These are phyloP conservation scores for Agrocybe praecox DNA, from an alignment of 768 basidiomycete genomes.

Conservation along the genomic window DNA sequence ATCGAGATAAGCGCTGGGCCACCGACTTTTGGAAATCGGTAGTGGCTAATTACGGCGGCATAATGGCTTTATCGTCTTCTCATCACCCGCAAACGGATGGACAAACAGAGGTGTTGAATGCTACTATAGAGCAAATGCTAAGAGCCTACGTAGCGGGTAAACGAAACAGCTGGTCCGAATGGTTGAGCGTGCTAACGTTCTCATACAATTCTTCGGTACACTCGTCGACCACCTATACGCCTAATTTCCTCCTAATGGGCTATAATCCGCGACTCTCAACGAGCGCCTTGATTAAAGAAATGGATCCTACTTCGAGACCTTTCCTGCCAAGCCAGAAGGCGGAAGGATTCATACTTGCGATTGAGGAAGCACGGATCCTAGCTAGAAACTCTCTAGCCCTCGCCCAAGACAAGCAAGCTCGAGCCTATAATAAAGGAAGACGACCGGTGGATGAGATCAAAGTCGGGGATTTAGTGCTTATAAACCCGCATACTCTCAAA, in stretches of 20 bases:
- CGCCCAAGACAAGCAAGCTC: slow-evolving; percentile 11
- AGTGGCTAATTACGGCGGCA: slow-evolving; percentile 25
- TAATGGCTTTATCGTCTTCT: slow-evolving; percentile 23
- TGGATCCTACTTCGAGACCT: not conserved
- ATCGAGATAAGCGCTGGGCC: slow-evolving; percentile 26
- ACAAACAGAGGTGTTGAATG: no score
- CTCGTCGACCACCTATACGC: slow-evolving; percentile 24
- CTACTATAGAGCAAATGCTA: no score
- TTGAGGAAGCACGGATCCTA: slow-evolving; percentile 5
- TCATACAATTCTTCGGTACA: slow-evolving; percentile 31
- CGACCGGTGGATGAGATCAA: not conserved
- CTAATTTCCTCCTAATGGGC: slow-evolving; percentile 29
- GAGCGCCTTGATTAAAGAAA: not conserved
- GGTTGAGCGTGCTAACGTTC: slow-evolving; percentile 23
- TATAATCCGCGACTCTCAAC: slow-evolving; percentile 19
- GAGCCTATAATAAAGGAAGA: slow-evolving; percentile 6
- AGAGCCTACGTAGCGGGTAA: no score
- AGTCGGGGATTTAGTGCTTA: slow-evolving; percentile 18
- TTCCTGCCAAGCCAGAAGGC: slow-evolving; percentile 3
- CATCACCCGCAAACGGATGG: slow-evolving; percentile 34
- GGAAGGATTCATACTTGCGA: not conserved
- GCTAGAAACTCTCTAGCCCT: slow-evolving; percentile 5
- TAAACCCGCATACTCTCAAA: slow-evolving; percentile 28
- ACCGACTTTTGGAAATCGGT: slow-evolving; percentile 29
- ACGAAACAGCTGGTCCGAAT: slow-evolving; percentile 25